These are phyloP conservation scores for Nemophila menziesii DNA, from an alignment of 257 asterid species.

Conservation along the genomic window DNA sequence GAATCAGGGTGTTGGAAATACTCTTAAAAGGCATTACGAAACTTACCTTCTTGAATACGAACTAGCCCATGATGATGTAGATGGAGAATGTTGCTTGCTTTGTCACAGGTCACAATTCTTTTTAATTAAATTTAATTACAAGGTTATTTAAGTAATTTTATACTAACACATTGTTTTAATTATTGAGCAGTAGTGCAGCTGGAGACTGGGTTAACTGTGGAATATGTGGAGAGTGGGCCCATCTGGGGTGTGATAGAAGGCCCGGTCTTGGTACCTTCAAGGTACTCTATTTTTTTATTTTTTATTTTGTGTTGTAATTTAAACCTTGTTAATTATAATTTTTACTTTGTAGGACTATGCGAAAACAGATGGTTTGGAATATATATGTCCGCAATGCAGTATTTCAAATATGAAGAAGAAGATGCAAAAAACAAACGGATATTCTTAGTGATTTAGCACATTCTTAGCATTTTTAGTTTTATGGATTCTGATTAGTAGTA, in stretches of 20 bases:
- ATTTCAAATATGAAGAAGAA: slow-evolving; percentile 77
- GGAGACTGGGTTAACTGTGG: slow-evolving; percentile 99
- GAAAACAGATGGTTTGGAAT: slow-evolving; percentile 96
- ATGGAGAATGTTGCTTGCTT: slow-evolving; percentile 95
- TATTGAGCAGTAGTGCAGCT: slow-evolving; percentile 82
- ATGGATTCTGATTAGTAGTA: slow-evolving; percentile 4
- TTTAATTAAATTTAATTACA: neutral
- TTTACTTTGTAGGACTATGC: slow-evolving; percentile 77
- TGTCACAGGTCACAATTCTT: slow-evolving; percentile 66
- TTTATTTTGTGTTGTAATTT: neutral
- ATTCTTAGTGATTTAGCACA: slow-evolving; percentile 29
- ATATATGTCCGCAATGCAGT: slow-evolving; percentile 98
- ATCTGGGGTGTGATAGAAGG: slow-evolving; percentile 91
- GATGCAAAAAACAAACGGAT: slow-evolving; percentile 56
- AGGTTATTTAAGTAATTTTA: neutral
- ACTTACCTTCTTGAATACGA: slow-evolving; percentile 95
- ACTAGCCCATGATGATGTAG: slow-evolving; percentile 97
- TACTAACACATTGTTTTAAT: slow-evolving; percentile 24
- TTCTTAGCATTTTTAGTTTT: slow-evolving; percentile 1
- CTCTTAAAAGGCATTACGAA: slow-evolving; percentile 92
- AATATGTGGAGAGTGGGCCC: slow-evolving; percentile 99
- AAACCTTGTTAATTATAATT: slow-evolving; percentile 1
- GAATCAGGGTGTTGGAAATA: slow-evolving; percentile 92
- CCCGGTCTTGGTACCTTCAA: slow-evolving; percentile 98
- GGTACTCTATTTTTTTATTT: slow-evolving; percentile 25